These are phyloP conservation scores for Diaporthe sp. DNA, from an alignment of 2,329 filamentous ascomycete genomes.

Conservation along the genomic window DNA sequence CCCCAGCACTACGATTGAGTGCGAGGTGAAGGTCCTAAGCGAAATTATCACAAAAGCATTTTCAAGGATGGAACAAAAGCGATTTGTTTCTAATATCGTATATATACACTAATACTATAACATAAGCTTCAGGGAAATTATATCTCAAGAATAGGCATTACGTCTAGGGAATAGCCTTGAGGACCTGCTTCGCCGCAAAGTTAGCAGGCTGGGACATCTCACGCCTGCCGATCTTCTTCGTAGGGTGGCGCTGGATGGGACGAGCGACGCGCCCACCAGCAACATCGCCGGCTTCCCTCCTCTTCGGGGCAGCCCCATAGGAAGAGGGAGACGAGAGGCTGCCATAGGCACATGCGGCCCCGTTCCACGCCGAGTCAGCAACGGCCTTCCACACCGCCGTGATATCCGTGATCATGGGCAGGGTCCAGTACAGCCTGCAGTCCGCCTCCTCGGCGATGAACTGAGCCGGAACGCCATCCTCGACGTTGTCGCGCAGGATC, in stretches of 20 bases:
- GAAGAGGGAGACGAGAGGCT: slow-evolving; percentile 43
- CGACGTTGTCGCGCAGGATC: slow-evolving; percentile 51
- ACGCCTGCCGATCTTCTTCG: neutral
- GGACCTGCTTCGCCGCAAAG: slow-evolving; percentile 27
- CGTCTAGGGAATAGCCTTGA: slow-evolving; percentile 30
- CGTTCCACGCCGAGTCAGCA: slow-evolving; percentile 55
- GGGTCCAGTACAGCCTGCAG: slow-evolving; percentile 65
- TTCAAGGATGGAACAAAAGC: neutral
- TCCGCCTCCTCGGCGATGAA: slow-evolving; percentile 61
- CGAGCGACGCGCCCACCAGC: slow-evolving; percentile 5
- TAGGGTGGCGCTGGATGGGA: neutral
- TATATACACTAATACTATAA: slow-evolving; percentile 19
- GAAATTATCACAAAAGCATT: neutral
- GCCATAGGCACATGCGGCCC: slow-evolving; percentile 55
- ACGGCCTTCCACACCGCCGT: slow-evolving; percentile 61
- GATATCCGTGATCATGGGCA: slow-evolving; percentile 61
- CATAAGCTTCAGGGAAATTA: neutral
- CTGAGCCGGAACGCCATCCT: slow-evolving; percentile 59
- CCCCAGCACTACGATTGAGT: neutral
- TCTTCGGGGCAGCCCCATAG: neutral
- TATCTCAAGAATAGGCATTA: neutral
- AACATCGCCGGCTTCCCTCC: slow-evolving; percentile 6
- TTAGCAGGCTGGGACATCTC: neutral
- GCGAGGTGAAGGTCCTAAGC: neutral
- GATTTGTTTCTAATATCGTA: neutral